These are phyloP conservation scores for Penicillium sp. DNA, from an alignment of 2,329 filamentous ascomycete genomes.

Conservation along the genomic window DNA sequence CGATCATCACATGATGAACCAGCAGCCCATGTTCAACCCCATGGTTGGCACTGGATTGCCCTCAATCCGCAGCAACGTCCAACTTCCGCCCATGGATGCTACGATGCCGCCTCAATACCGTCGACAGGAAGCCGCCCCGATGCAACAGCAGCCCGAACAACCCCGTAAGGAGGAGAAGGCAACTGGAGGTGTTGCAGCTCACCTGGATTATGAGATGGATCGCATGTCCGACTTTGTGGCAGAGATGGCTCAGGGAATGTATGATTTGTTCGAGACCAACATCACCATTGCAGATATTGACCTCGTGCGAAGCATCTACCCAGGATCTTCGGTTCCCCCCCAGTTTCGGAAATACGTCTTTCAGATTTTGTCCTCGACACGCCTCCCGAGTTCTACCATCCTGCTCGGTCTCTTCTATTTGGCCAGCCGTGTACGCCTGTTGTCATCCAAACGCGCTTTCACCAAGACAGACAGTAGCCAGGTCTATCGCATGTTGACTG, in stretches of 20 bases:
- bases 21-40: slow-evolving; percentile 38
- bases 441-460: slow-evolving; percentile 58
- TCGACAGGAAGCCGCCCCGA: slow-evolving; percentile 36
- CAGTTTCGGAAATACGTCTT: slow-evolving; percentile 89
- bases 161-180: slow-evolving; percentile 61
- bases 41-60: slow-evolving; percentile 36
- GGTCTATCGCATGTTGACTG: slow-evolving; percentile 83
- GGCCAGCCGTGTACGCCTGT: slow-evolving; percentile 74
- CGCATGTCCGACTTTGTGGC: slow-evolving; percentile 93
- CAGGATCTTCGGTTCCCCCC: slow-evolving; percentile 60
- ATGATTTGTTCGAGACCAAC: slow-evolving; percentile 56
- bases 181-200: slow-evolving; percentile 84
- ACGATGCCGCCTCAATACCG: slow-evolving; percentile 44
- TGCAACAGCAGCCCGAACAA: slow-evolving; percentile 36
- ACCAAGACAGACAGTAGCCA: slow-evolving; percentile 60
- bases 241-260: slow-evolving; percentile 77
- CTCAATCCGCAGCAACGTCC: slow-evolving; percentile 41
- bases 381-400: slow-evolving; percentile 87
- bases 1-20: slow-evolving; percentile 34
- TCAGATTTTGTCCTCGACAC: slow-evolving; percentile 84
- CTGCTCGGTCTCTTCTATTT: slow-evolving; percentile 87
- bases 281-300: slow-evolving; percentile 62
- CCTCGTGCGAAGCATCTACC: slow-evolving; percentile 62
- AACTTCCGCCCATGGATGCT: slow-evolving; percentile 42
- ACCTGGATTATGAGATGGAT: slow-evolving; percentile 96